Evolutionary conservation across 495 filamentous ascomycete species (phyloP).

Genomic region (Neohortaea acidophila): DNA sequence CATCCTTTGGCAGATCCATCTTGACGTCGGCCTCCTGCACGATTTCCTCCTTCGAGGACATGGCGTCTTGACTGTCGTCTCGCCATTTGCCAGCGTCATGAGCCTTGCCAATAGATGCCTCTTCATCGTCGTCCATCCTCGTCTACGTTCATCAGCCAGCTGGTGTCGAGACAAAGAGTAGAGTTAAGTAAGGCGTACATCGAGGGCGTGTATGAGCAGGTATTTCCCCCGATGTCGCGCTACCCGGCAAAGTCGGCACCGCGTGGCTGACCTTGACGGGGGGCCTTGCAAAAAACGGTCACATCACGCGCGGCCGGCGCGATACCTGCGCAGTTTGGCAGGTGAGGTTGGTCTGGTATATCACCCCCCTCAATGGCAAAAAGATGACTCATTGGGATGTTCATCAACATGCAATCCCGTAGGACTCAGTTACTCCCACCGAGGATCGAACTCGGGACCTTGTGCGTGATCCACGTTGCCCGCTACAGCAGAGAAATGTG

Average conservation of each 20-base stretch:
- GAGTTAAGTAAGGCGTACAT: no score
- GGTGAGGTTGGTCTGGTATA: background rate
- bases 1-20: background rate
- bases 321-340: no score
- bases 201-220: no score
- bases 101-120: background rate
- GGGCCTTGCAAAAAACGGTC: no score
- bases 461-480: no score
- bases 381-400: background rate
- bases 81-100: background rate
- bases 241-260: no score
- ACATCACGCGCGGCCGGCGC: no score
- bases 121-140: no score
- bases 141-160: no score
- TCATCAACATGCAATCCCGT: background rate
- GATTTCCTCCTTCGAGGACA: background rate
- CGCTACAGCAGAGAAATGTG: slow-evolving; percentile 1
- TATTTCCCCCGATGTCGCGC: no score
- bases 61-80: background rate
- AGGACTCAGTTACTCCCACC: background rate
- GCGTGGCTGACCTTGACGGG: no score
- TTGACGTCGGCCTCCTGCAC: background rate
- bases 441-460: slow-evolving; percentile 7
- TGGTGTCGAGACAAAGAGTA: no score
- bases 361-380: background rate